Base-by-base conservation (phyloP, 2,329 filamentous ascomycete species). In the Capronia epimyces region DNA sequence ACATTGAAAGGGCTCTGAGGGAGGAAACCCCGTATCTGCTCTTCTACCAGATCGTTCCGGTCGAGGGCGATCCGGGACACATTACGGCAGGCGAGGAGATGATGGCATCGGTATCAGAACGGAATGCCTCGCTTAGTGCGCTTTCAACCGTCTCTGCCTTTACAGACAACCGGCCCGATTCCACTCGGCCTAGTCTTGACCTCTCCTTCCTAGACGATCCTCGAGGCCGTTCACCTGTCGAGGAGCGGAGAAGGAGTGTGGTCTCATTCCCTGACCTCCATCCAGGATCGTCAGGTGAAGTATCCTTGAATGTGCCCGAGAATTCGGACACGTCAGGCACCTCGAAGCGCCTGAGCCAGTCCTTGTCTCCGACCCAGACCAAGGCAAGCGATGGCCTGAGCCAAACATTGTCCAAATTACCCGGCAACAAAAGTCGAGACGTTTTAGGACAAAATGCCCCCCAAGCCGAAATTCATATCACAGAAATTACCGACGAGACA, bases 21-120 rank as follows among this genome's bases (percentile, higher is more conserved):
- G 79, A 85, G n/a, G 90, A 96, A 66, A 94, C 89, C 66, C 91
- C 93, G 0, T 97, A 97, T 66, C 78, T 97, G 5, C 75, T 98
- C 0, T 97, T 97, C 68, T 98, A 96, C 64, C 91, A 96, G 67
- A 87, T 97, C 34, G 80, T 94, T 24, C 90, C 91, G 0, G 89
- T 94, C 63, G 81, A 88, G 24, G 86, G 90, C 49, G 78, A 85
- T 56, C 68, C 68, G 15, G 65, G 64, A 4, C 62, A 65, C 32
- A 62, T 63, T 39, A 67, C 65, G 40, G 46, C 64, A 16, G 59
- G 60, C 6, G 72, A 75, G 29, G 65, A 64, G 12, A 55, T 64
- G 2, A 41, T 60, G 52, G 36, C 63, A 51, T 43, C 59, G 42
- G 13, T 52, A 46, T 13, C 63, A 61, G 43, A 62, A 59, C 45